Percentiles rank a stretch among this genome's conserved stretches.
Conservation (phyloP, 2,329 filamentous ascomycete genomes). For the Clonostachys rhizophaga region DNA sequence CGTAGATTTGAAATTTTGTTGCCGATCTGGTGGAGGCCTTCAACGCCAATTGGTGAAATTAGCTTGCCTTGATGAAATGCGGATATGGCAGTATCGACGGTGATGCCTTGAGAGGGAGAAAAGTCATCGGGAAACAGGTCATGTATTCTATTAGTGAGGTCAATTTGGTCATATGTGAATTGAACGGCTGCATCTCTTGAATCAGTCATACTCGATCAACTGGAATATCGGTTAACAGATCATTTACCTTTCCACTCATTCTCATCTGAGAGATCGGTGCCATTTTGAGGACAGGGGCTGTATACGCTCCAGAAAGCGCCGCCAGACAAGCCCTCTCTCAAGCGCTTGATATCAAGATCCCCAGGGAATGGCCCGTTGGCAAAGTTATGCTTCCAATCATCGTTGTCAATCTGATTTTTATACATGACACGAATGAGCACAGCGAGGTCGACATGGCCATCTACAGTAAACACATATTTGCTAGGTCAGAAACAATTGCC, state of each 20-base stretch:
- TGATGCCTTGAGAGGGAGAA: conserved; percentile 59
- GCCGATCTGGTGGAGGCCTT: conserved; percentile 91
- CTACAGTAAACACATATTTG: conserved; percentile 31
- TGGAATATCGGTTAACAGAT: not conserved
- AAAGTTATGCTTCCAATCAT: conserved; percentile 71
- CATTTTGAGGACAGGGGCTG: conserved; percentile 69
- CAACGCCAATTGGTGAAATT: conserved; percentile 75
- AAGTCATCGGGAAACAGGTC: conserved; percentile 64
- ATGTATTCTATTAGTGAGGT: conserved; percentile 63
- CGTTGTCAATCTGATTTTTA: conserved; percentile 72
- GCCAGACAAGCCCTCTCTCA: conserved; percentile 67
- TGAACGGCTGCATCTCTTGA: conserved; percentile 45
- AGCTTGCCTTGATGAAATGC: conserved; percentile 59
- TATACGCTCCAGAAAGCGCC: conserved; percentile 95
- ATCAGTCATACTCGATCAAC: not conserved
- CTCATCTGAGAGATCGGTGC: conserved; percentile 67
- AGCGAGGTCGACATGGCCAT: conserved; percentile 87
- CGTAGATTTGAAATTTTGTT: conserved; percentile 76
- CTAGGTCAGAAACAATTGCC: not conserved
- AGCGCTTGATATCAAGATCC: conserved; percentile 77
- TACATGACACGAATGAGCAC: conserved; percentile 64
- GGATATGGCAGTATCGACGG: conserved; percentile 55
- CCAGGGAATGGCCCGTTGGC: conserved; percentile 60
- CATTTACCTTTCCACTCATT: conserved; percentile 25
- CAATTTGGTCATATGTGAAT: conserved; percentile 70